Base-by-base conservation (phyloP, 2,329 filamentous ascomycete species). In the Decorospora gaudefroyi region DNA sequence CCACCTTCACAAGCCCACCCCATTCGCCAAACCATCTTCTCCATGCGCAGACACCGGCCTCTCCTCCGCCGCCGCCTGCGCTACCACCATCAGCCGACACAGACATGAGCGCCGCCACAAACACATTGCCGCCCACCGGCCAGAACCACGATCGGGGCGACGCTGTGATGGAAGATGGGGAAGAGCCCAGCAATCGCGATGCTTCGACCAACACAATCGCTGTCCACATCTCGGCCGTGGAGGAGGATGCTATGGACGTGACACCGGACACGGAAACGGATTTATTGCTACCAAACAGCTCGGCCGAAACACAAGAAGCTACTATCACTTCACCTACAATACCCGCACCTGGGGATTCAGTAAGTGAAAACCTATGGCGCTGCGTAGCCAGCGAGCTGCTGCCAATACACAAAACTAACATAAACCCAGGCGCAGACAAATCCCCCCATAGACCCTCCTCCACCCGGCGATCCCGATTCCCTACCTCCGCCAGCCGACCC, bases 191-290 rank as follows among this genome's bases (percentile, higher is more conserved):
- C 38, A 35, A 48, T 33, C 38, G 30, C 28, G 44, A 53, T 25
- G 34, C 57, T 29, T 25, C 55, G 4, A 30, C 41, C 4, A 51
- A 26, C 33, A 55, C 49, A 15, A 53, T 67, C 23, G 64, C 62
- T 13, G 54, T 67, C 7, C 58, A 65, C 22, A 57, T 64, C 32
- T 59, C 62, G 8, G 58, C 57, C 11, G 51, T 64, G 12, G 64
- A 68, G 31, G 67, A 68, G 12, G 69, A 72, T 40, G 61, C 57
- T 26, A 73, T 73, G 70, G 70, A 73, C 41, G 71, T 64, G 12
- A 67, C 68, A 6, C 62, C 66, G 5, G 69, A 72, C 45, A 47
- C 38, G 29, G 57, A 62, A 31, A 55, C 63, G 25, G 51, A 45
- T 6, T 34, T 58, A 27, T 51, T 61, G 18, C 48, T 62, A 46